These are phyloP conservation scores for Apostasia ramifera DNA, from an alignment of 106 monocot genomes.

Conservation along the genomic window DNA sequence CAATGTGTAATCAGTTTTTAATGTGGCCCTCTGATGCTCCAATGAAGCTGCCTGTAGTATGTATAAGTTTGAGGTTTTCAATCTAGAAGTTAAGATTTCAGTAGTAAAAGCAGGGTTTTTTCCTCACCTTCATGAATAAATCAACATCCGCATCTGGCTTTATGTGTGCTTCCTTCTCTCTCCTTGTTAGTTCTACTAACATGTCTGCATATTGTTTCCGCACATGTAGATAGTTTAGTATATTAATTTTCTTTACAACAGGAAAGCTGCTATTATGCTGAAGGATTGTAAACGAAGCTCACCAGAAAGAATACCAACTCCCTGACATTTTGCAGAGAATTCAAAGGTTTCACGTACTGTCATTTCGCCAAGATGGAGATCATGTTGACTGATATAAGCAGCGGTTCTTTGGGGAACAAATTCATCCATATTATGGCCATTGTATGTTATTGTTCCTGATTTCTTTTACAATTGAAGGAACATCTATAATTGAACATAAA, in stretches of 20 bases:
- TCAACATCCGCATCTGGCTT: constrained; percentile 55
- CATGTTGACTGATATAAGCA: constrained; percentile 48
- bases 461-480: not conserved
- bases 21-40: constrained; percentile 23
- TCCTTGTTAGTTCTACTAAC: constrained; percentile 44
- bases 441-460: constrained; percentile 45
- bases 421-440: constrained; percentile 43
- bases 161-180: constrained; percentile 44
- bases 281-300: not conserved
- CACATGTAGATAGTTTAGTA: too few relatives aligned
- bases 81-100: too few relatives aligned
- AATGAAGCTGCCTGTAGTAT: constrained; percentile 26
- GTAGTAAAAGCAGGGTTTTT: not conserved
- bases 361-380: constrained; percentile 46
- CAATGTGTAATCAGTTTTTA: constrained; percentile 42
- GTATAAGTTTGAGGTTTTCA: too few relatives aligned
- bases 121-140: constrained; percentile 45
- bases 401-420: constrained; percentile 50
- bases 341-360: constrained; percentile 43
- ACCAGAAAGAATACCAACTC: constrained; percentile 44
- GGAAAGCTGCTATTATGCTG: too few relatives aligned
- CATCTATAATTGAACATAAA: not conserved
- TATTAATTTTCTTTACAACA: too few relatives aligned
- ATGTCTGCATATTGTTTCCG: constrained; percentile 19
- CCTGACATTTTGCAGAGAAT: constrained; percentile 45